Evolutionary conservation across 257 asterid genomes (phyloP), one percentile per base, ranked within the genome.

Genomic region (Prunella vulgaris): DNA sequence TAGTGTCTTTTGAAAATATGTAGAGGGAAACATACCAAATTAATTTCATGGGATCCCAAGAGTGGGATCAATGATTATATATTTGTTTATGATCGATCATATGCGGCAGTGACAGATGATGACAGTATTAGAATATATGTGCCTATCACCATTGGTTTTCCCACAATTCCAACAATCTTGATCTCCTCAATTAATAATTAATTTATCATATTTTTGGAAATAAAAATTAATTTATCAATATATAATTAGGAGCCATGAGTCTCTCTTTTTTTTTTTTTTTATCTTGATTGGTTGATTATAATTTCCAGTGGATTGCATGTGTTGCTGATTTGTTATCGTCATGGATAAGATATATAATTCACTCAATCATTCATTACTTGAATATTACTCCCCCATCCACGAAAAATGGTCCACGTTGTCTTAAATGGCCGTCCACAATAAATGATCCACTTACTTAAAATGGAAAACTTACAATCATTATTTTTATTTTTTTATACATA

Each of bases 41-140:
- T 1, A 35, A 51, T 32, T 60, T 77, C 82, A 84, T 79, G 81
- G 90, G 92, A 86, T 86, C 83, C 88, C 53, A 82, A 86, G 79
- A 73, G 90, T 79, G 84, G 83, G 51, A 71, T 77, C 95, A 82
- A 80, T 84, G 75, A 83, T 87, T 82, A 76, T 72, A 64, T 56
- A 77, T 71, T 80, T 78, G 76, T 72, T n/a, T n/a, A n/a, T n/a
- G n/a, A n/a, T n/a, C n/a, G 72, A 58, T 61, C 42, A 24, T 48
- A 65, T 38, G 58, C 63, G 40, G 54, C 66, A 67, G 44, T 69
- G 78, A 70, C 76, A 77, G 78, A 77, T 71, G 72, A 81, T 64
- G 83, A 85, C 79, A 70, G 54, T 35, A 71, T 73, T 81, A 69
- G 87, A 85, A 83, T 81, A 85, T 77, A 60, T 83, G 88, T 70